These are phyloP conservation scores for Exophiala phaeomuriformis DNA, from an alignment of 2,329 filamentous ascomycete species.

Conservation along the genomic window DNA sequence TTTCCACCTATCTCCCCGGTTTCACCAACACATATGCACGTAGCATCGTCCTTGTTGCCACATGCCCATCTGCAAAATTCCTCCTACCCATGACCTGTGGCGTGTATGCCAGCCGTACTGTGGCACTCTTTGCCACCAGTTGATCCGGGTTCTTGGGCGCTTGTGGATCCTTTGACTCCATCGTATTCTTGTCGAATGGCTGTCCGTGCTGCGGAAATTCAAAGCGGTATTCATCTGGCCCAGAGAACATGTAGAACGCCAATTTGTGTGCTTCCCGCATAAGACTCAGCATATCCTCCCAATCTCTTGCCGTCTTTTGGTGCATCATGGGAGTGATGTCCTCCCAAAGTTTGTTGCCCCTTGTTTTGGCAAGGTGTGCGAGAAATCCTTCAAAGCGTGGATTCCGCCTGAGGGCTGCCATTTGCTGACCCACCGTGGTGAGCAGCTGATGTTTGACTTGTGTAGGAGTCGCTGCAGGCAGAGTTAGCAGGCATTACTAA, in stretches of 20 bases:
- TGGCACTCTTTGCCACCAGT: slow-evolving; percentile 8
- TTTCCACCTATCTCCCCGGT: neutral
- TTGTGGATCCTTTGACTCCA: slow-evolving; percentile 8
- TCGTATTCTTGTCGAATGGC: slow-evolving; percentile 5
- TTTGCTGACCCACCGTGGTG: slow-evolving; percentile 15
- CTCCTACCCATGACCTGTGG: slow-evolving; percentile 11
- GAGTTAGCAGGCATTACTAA: neutral
- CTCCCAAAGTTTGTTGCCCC: slow-evolving; percentile 18
- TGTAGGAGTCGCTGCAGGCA: slow-evolving; percentile 13
- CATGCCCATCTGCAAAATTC: slow-evolving; percentile 8
- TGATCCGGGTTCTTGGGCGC: slow-evolving; percentile 6
- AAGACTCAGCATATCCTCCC: slow-evolving; percentile 18
- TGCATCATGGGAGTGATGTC: slow-evolving; percentile 20
- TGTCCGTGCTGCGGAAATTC: slow-evolving; percentile 6
- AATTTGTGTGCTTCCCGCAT: slow-evolving; percentile 21
- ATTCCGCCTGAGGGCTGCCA: slow-evolving; percentile 9
- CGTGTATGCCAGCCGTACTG: slow-evolving; percentile 13
- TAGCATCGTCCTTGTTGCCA: slow-evolving; percentile 5
- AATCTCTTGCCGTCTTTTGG: slow-evolving; percentile 14
- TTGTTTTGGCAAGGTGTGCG: slow-evolving; percentile 5
- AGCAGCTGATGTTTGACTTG: slow-evolving; percentile 20
- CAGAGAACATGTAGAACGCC: slow-evolving; percentile 14
- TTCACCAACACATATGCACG: slow-evolving; percentile 14
- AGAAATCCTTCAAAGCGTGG: slow-evolving; percentile 12
- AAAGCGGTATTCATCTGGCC: slow-evolving; percentile 20